A percentile compares a stretch with the other conserved stretches of the same genome.
Evolutionary conservation across 2,329 filamentous ascomycete species (phyloP).

Genomic region (Hyphodiscus sp.): DNA sequence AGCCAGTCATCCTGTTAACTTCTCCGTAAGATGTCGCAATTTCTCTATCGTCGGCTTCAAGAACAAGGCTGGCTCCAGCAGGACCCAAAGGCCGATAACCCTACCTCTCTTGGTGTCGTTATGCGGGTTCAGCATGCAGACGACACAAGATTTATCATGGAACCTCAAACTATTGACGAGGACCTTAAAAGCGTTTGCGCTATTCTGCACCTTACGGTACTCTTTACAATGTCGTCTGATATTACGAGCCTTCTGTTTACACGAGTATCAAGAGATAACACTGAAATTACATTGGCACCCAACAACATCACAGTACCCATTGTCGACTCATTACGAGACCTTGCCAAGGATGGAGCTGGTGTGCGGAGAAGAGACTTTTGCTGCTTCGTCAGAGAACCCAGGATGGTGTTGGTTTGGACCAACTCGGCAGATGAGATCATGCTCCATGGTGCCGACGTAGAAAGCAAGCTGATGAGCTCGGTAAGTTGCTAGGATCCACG

Average conservation of each 20-base stretch:
- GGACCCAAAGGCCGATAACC: neutral
- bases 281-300: slow-evolving; percentile 33
- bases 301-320: slow-evolving; percentile 25
- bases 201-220: slow-evolving; percentile 39
- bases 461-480: slow-evolving; percentile 15
- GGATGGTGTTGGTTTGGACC: slow-evolving; percentile 17
- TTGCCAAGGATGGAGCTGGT: slow-evolving; percentile 27
- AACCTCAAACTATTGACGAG: neutral
- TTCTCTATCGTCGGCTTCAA: neutral
- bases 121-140: neutral
- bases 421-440: slow-evolving; percentile 19
- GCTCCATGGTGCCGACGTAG: slow-evolving; percentile 14
- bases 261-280: neutral
- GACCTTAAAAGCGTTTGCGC: neutral
- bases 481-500: slow-evolving; percentile 1
- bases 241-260: slow-evolving; percentile 40
- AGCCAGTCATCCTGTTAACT: neutral
- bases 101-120: neutral
- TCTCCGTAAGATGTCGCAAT: neutral
- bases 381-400: slow-evolving; percentile 16
- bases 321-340: slow-evolving; percentile 44
- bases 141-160: neutral
- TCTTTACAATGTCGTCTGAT: slow-evolving; percentile 43
- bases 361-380: slow-evolving; percentile 13
- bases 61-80: neutral